Conservation (phyloP, 805 yeast genomes). For the Wickerhamiella cacticola region DNA sequence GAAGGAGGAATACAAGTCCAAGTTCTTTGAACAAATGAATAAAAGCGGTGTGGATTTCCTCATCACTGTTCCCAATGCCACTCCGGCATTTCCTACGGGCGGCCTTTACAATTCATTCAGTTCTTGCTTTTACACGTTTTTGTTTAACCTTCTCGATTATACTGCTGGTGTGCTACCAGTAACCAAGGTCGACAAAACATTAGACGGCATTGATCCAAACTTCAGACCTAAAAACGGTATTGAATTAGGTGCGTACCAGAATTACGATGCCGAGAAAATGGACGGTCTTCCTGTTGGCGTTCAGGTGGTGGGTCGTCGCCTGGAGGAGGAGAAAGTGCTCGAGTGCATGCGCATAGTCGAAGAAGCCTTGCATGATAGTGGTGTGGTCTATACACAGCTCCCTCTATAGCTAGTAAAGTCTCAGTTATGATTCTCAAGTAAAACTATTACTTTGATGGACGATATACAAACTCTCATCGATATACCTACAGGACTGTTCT, state of each 20-base stretch:
- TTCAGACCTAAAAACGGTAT: slow-evolving; percentile 30
- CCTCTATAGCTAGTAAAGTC: slow-evolving; percentile 1
- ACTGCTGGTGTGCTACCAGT: slow-evolving; percentile 49
- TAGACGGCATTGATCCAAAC: slow-evolving; percentile 27
- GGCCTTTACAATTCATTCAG: slow-evolving; percentile 30
- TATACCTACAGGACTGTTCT: too few relatives aligned
- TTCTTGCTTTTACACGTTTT: slow-evolving; percentile 42
- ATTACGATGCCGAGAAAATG: slow-evolving; percentile 41
- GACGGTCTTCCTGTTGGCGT: slow-evolving; percentile 52
- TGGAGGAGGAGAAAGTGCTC: slow-evolving; percentile 51
- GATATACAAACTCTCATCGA: too few relatives aligned
- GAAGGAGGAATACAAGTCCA: slow-evolving; percentile 30
- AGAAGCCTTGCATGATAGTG: slow-evolving; percentile 12
- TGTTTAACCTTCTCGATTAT: slow-evolving; percentile 45
- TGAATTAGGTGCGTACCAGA: slow-evolving; percentile 35
- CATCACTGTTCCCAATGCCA: slow-evolving; percentile 33
- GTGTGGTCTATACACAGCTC: slow-evolving; percentile 3
- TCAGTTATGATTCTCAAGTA: too few relatives aligned
- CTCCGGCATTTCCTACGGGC: slow-evolving; percentile 34
- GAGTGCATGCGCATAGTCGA: slow-evolving; percentile 36
- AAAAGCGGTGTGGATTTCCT: slow-evolving; percentile 31
- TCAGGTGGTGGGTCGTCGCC: slow-evolving; percentile 50
- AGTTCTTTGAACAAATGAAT: slow-evolving; percentile 29
- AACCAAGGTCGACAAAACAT: slow-evolving; percentile 37
- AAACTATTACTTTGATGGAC: too few relatives aligned